A percentile compares a stretch with the other conserved stretches of the same genome.
Evolutionary conservation across 805 yeast genomes (phyloP).

Genomic region (Wickerhamiella alocasiicola): DNA sequence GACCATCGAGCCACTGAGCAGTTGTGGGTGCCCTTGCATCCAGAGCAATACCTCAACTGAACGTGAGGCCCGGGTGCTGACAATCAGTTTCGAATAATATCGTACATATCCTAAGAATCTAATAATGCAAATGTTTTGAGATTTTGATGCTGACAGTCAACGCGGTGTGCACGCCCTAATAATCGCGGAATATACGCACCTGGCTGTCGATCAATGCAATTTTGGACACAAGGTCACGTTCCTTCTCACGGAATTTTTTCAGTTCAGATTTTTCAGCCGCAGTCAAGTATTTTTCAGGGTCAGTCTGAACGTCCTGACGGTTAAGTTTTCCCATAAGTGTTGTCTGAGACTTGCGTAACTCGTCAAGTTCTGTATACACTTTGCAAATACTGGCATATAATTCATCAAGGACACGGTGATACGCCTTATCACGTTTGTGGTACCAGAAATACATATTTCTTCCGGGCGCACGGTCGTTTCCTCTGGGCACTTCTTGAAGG

Average conservation of each 20-base stretch:
- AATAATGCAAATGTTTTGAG: too few relatives aligned
- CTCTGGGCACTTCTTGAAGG: slow-evolving; percentile 86
- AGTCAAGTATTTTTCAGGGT: slow-evolving; percentile 59
- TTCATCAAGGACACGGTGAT: slow-evolving; percentile 36
- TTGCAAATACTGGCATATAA: slow-evolving; percentile 38
- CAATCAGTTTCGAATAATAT: too few relatives aligned
- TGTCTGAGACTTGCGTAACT: slow-evolving; percentile 43
- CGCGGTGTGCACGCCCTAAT: too few relatives aligned
- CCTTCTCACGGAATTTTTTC: slow-evolving; percentile 34
- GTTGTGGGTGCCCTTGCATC: too few relatives aligned
- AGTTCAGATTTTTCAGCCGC: slow-evolving; percentile 66
- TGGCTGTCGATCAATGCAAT: slow-evolving; percentile 27
- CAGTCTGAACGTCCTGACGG: slow-evolving; percentile 81
- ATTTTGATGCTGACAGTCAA: too few relatives aligned
- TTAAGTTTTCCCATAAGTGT: slow-evolving; percentile 67
- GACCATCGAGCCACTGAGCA: too few relatives aligned
- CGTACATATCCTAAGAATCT: too few relatives aligned
- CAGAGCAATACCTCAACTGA: too few relatives aligned
- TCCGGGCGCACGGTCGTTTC: slow-evolving; percentile 82
- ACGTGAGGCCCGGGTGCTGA: too few relatives aligned
- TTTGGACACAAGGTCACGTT: slow-evolving; percentile 26
- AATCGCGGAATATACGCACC: slow-evolving; percentile 30
- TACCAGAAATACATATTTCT: slow-evolving; percentile 77
- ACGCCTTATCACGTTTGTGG: slow-evolving; percentile 44
- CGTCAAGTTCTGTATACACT: slow-evolving; percentile 26